Base-by-base conservation (phyloP, 495 filamentous ascomycete genomes). In the Neurospora pannonica region DNA sequence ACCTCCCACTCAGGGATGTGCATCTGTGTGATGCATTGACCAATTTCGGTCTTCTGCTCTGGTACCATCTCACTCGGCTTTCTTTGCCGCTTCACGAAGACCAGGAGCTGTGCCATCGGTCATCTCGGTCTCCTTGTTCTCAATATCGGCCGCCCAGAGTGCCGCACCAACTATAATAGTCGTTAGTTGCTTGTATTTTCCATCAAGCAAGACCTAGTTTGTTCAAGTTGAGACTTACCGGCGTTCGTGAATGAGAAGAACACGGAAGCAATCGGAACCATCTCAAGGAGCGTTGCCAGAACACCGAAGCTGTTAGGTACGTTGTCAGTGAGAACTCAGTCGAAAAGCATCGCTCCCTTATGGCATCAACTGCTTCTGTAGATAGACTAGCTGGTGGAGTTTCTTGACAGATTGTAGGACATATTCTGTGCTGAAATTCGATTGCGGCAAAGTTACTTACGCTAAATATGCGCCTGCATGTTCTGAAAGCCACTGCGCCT, bases 121-220 rank as follows among this genome's bases (percentile, higher is more conserved):
- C 85, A 86, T 86, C 69, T 79, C 71, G 38, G 78, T 84, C 62
- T 84, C 85, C 75, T 84, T 87, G 74, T 88, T 86, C 83, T 98
- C 96, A 72, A 98, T 88, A 84, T 98, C 95, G 8, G 93, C 91
- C 28, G 96, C 95, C 94, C 94, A 99, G 37, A 99, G 85, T 24
- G 94, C 96, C 34, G 96, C 96, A 1, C 95, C 96, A 70, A 95
- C 85, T 85, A 38, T 72, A 38, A 19, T 21, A 71, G 31, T 40
- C 71, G 77, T 84, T 40, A 84, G 77, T 36, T 72, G 43, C 15
- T 67, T 43, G 73, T 37, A 42, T 28, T 17, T 38, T 62, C 8
- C 6, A 60, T 62, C 54, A 62, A 24, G 54, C 10, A 62, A 31
- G 11, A 34, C 24, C 54, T 34, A 7, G 28, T 31, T 17, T 9